A percentile compares a stretch with the other conserved stretches of the same genome.
phyloP scores from a whole-genome alignment of 768 basidiomycete genomes.

The Crassisporium funariophilum region DNA sequence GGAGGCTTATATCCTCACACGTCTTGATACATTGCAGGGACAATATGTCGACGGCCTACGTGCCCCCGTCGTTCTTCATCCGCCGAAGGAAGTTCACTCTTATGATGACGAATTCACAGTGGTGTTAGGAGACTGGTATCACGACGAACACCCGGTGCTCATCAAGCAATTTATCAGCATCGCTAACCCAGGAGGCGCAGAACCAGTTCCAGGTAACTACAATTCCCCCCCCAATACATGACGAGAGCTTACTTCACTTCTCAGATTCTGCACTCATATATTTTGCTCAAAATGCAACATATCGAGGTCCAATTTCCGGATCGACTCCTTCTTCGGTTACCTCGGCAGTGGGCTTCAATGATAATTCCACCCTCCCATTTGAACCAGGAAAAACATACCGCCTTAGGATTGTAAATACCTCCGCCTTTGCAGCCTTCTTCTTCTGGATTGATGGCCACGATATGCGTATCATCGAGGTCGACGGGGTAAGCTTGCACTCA shows the following conservation, averaged over 20 bases:
- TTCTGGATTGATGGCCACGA: slow-evolving; percentile 91
- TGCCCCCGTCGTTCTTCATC: slow-evolving; percentile 81
- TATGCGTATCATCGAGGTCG: slow-evolving; percentile 83
- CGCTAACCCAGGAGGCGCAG: slow-evolving; percentile 79
- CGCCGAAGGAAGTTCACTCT: slow-evolving; percentile 58
- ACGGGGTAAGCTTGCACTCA: slow-evolving; percentile 58
- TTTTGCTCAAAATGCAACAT: slow-evolving; percentile 73
- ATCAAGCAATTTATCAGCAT: slow-evolving; percentile 68
- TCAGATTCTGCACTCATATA: slow-evolving; percentile 82
- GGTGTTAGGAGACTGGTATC: slow-evolving; percentile 91
- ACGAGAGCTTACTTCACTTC: neutral
- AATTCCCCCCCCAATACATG: neutral
- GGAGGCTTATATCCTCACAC: neutral
- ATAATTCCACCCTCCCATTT: slow-evolving; percentile 85
- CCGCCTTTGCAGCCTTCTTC: slow-evolving; percentile 72
- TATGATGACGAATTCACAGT: slow-evolving; percentile 94
- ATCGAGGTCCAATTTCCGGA: slow-evolving; percentile 61
- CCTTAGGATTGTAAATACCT: slow-evolving; percentile 84
- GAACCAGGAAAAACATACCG: slow-evolving; percentile 88
- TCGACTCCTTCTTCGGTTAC: slow-evolving; percentile 52
- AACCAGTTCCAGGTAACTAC: slow-evolving; percentile 79
- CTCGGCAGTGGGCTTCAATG: slow-evolving; percentile 76
- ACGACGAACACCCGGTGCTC: slow-evolving; percentile 67
- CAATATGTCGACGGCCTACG: slow-evolving; percentile 94
- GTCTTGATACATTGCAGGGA: slow-evolving; percentile 45